Percentiles rank a stretch among this genome's conserved stretches.
phyloP scores from a whole-genome alignment of 306 rosid genomes.

The Casuarina glauca region DNA sequence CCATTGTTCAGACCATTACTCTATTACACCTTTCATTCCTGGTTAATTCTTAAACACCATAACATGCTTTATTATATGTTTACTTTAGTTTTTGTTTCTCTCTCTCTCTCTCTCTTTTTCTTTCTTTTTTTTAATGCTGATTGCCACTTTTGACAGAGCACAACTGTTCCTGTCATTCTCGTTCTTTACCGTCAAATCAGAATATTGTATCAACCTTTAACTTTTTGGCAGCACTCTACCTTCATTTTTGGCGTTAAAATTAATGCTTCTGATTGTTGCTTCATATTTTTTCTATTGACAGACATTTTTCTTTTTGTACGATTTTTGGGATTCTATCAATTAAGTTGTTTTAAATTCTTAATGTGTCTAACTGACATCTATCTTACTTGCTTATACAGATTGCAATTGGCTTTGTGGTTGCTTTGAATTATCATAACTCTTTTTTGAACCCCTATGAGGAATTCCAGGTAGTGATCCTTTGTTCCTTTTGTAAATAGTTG shows the following conservation, averaged over 20 bases:
- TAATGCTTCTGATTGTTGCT: background rate
- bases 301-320: slow-evolving; percentile 6
- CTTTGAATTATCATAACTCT: slow-evolving; percentile 85
- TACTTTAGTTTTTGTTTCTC: too few relatives aligned
- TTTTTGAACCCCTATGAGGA: slow-evolving; percentile 87
- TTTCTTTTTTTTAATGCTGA: too few relatives aligned
- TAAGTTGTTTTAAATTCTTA: background rate
- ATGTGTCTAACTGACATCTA: slow-evolving; percentile 7
- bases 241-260: background rate
- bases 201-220: background rate
- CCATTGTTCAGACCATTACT: background rate
- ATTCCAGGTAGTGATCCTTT: slow-evolving; percentile 69
- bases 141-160: too few relatives aligned
- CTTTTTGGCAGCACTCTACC: background rate
- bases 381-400: slow-evolving; percentile 47
- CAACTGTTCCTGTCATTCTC: too few relatives aligned
- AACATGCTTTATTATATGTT: too few relatives aligned
- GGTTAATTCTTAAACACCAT: background rate
- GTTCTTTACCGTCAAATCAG: background rate
- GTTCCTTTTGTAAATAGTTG: background rate
- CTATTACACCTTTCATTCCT: background rate
- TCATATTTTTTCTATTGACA: slow-evolving; percentile 18
- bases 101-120: too few relatives aligned
- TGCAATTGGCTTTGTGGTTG: slow-evolving; percentile 84
- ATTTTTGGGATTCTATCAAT: background rate